Base-by-base conservation (phyloP, 805 yeast genomes). In the Kodamaea laetipori region DNA sequence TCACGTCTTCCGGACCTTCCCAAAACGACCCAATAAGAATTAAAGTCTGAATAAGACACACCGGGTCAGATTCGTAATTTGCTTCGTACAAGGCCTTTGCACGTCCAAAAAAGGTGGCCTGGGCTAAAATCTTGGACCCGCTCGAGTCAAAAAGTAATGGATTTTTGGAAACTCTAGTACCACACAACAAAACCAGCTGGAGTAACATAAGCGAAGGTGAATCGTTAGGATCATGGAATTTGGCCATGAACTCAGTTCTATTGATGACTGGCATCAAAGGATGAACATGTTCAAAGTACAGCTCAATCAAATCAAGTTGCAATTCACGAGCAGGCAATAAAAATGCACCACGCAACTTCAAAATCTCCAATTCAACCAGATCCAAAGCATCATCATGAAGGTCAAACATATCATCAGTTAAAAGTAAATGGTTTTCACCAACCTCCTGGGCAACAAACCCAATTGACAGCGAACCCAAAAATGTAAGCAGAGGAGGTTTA, bases 81-180 rank as follows among this genome's bases (percentile, higher is more conserved):
- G 86, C 77, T 54, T 86, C 92, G 58, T 78, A 84, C 18, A 87
- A 63, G 0, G 89, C 86, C 63, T 82, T 84, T 3, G 90, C 90
- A 12, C 95, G 72, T 51, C 80, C 75, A 62, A 81, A 81, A 47
- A 86, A 78, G 2, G 76, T 70, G 43, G 68, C 56, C 31, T 66
- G 59, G 3, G 86, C 78, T 45, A 77, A 64, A 38, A 78, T 65
- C 37, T 85, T 78, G 37, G 74, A 67, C 45, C 78, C 77, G 26
- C 76, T 67, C 25, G 67, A 57, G 55, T 77, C 87, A 43, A 67
- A 63, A 35, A 75, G 68, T 11, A 72, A 65, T 3, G 82, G 79
- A 55, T 82, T 81, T 5, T 63, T 55, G 25, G 82, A 78, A 10
- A 78, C 78, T 31, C 87, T 71, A 12, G 86, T 73, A 1, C 90